Evolutionary conservation across 768 basidiomycete species (phyloP).

Genomic region (Kwoniella shandongensis): DNA sequence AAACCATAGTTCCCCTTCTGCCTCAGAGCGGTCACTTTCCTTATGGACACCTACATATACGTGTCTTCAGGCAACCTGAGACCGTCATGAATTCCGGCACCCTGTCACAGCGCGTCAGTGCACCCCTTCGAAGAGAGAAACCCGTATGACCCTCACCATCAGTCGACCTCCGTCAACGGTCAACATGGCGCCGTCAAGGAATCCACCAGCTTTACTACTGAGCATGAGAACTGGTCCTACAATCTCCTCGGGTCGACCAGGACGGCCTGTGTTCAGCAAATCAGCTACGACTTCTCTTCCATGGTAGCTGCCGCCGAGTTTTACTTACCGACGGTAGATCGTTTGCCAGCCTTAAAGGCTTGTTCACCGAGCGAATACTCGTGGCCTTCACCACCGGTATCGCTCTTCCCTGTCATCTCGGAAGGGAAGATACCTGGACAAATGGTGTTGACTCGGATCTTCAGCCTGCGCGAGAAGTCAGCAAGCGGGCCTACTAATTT

Average conservation of each 20-base stretch:
- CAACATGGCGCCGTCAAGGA: conserved; percentile 41
- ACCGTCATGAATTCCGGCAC: conserved; percentile 30
- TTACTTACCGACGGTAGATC: conserved; percentile 30
- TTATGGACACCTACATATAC: conserved; percentile 22
- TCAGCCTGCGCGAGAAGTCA: conserved; percentile 28
- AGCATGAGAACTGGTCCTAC: conserved; percentile 47
- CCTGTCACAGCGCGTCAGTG: conserved; percentile 5
- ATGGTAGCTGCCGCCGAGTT: not conserved
- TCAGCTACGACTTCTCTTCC: not conserved
- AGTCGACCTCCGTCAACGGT: conserved; percentile 45
- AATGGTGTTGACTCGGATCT: conserved; percentile 52
- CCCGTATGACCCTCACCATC: conserved; percentile 25
- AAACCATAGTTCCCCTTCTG: no score
- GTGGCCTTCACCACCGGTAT: conserved; percentile 14
- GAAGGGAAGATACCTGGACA: conserved; percentile 51
- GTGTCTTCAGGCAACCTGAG: conserved; percentile 27
- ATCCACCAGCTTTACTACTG: conserved; percentile 37
- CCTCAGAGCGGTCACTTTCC: no score
- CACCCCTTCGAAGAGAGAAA: not conserved
- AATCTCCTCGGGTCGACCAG: conserved; percentile 49
- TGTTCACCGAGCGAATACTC: conserved; percentile 26
- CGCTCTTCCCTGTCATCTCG: conserved; percentile 46
- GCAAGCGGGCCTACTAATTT: not conserved
- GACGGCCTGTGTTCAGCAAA: conserved; percentile 30
- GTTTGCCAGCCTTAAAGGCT: conserved; percentile 23